A percentile compares a stretch with the other conserved stretches of the same genome.
phyloP scores from a whole-genome alignment of 2,329 filamentous ascomycete species.

The Fusarium nygamai region DNA sequence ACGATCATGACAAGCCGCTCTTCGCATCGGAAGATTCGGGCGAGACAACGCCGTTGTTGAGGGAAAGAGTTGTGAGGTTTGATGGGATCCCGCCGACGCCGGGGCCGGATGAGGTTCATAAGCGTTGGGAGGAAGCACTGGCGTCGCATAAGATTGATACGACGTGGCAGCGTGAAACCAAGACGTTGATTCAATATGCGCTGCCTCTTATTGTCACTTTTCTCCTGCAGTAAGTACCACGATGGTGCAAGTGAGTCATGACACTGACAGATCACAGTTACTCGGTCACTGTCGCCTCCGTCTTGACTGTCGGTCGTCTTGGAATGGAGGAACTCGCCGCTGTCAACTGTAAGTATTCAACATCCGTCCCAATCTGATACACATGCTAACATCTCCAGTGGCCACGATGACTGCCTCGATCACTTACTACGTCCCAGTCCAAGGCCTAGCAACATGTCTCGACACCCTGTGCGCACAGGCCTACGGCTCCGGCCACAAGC shows the following conservation, averaged over 20 bases:
- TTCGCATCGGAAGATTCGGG: background rate
- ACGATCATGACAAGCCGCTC: conserved; percentile 20
- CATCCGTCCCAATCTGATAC: fast-evolving
- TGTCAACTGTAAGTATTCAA: conserved; percentile 45
- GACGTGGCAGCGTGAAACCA: conserved; percentile 87
- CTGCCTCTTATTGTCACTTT: conserved; percentile 75
- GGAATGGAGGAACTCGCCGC: conserved; percentile 66
- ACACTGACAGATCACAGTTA: conserved; percentile 53
- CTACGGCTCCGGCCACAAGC: conserved; percentile 86
- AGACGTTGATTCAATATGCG: conserved; percentile 77
- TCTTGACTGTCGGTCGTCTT: conserved; percentile 78
- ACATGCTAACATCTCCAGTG: conserved; percentile 31
- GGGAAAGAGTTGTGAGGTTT: background rate
- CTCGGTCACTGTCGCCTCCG: conserved; percentile 78
- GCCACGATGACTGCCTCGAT: conserved; percentile 80
- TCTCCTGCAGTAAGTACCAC: conserved; percentile 62
- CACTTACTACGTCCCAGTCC: conserved; percentile 77
- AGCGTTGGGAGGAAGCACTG: conserved; percentile 80
- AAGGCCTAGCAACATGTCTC: conserved; percentile 83
- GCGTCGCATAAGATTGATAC: conserved; percentile 81
- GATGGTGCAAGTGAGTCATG: fast-evolving
- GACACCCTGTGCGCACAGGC: conserved; percentile 93
- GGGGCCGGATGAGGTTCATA: conserved; percentile 29
- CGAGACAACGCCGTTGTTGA: conserved; percentile 22
- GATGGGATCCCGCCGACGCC: conserved; percentile 22